Base-by-base conservation (phyloP, 1,284 basidiomycete species). In the Ganoderma meredithae region DNA sequence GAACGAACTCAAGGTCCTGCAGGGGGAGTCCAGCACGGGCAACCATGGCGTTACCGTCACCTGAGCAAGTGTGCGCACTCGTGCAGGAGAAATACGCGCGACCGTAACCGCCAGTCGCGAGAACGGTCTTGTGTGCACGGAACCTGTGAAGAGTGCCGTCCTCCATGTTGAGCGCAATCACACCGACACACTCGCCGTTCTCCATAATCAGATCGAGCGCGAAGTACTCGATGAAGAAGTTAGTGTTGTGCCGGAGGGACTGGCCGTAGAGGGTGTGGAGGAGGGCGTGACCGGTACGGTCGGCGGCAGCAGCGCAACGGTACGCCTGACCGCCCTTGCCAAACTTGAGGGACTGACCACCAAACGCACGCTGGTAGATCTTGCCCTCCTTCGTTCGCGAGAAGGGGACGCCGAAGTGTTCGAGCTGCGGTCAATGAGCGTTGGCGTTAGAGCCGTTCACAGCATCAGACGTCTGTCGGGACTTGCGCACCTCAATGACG, bases 181-280 rank as follows among this genome's bases (percentile, higher is more conserved):
- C 97, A 86, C 98, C 98, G 71, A 99, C 97, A 85, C 98, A 99
- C 83, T 98, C 95, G 78, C 97, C 98, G 74, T 95, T 96, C 81
- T 99, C 90, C 98, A 99, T 99, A 81, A 99, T 96, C 70, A 99
- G 85, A 82, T 99, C 97, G 71, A 97, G 90, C 22, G 97, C 98
- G 81, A 99, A 99, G 85, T 97, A 99, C 83, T 99, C 98, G 82
- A 99, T 99, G 86, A 99, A 99, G 85, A 98, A 99, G 84, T 99
- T 98, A 80, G 98, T 99, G 87, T 99, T 94, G 88, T 99, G 98
- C 72, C 96, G 93, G 72, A 99, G 91, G 71, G 98, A 99, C 86
- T 99, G 98, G 76, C 98, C 98, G 79, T 98, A 98, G 69, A 99
- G 94, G 19, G 97, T 98, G 87, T 99, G 98, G 65, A 99, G 90